Percentiles rank a stretch among this genome's conserved stretches.
Evolutionary conservation across 192 early-diverging fungal species (phyloP).

Genomic region (Podila clonocystis): DNA sequence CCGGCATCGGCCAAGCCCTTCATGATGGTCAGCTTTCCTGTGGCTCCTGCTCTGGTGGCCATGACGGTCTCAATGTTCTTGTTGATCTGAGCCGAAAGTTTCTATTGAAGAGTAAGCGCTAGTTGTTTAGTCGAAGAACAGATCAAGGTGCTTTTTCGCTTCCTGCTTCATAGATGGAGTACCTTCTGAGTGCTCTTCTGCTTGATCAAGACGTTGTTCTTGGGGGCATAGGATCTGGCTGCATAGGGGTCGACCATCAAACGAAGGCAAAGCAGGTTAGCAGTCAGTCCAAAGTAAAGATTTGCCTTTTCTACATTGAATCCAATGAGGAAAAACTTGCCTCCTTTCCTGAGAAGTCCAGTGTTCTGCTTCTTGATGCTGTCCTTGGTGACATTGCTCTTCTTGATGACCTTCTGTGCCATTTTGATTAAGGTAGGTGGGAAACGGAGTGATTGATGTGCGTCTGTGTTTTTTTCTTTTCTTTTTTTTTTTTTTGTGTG

Average conservation of each 20-base stretch:
- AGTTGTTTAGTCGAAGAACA: too few relatives aligned
- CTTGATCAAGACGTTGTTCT: constrained; percentile 49
- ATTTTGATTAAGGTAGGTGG: constrained; percentile 5
- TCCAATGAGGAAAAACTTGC: not conserved
- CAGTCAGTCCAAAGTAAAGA: too few relatives aligned
- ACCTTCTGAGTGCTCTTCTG: constrained; percentile 47
- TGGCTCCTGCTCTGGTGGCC: constrained; percentile 76
- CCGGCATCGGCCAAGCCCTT: constrained; percentile 70
- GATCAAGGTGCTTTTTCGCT: not conserved
- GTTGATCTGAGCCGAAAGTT: constrained; percentile 62
- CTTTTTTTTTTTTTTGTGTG: not conserved
- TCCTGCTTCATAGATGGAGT: not conserved
- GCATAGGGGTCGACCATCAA: not conserved
- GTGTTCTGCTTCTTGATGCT: constrained; percentile 41
- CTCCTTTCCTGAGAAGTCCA: constrained; percentile 50
- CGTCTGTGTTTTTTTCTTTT: not conserved
- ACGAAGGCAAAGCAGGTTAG: not conserved
- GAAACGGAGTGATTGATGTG: not conserved
- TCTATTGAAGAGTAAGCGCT: constrained; percentile 34
- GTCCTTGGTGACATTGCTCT: constrained; percentile 41
- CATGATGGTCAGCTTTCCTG: constrained; percentile 86
- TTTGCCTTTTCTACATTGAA: not conserved
- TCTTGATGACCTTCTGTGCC: constrained; percentile 42
- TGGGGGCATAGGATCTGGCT: constrained; percentile 47
- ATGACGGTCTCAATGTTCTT: constrained; percentile 69